phyloP scores from a whole-genome alignment of 345 rosid species.

The Erodium maritimum region DNA sequence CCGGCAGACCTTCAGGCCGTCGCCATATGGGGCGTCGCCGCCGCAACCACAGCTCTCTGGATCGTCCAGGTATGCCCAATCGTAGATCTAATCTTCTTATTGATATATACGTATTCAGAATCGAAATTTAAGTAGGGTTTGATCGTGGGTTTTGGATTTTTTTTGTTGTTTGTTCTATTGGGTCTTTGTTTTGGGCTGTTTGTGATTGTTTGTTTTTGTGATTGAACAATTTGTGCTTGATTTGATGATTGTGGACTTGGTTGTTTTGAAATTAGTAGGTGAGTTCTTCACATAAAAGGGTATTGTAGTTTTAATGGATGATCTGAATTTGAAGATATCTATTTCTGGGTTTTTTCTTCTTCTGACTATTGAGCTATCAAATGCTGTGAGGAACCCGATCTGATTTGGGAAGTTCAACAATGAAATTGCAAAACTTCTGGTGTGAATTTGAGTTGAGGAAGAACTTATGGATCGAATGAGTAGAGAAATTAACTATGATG shows the following conservation, averaged over 20 bases:
- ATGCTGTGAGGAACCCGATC: background rate
- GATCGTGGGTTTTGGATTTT: too few relatives aligned
- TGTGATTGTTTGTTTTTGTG: too few relatives aligned
- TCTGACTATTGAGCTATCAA: background rate
- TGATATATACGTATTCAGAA: too few relatives aligned
- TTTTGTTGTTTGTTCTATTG: background rate
- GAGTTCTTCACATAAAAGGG: too few relatives aligned
- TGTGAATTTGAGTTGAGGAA: background rate
- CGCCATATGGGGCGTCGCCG: constrained; percentile 80
- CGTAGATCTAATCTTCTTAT: too few relatives aligned
- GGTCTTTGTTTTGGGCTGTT: background rate
- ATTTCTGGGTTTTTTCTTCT: background rate
- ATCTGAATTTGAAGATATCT: background rate
- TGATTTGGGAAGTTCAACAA: background rate
- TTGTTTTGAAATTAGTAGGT: too few relatives aligned
- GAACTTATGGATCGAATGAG: too few relatives aligned
- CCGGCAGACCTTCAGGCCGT: constrained; percentile 56
- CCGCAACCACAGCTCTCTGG: constrained; percentile 55
- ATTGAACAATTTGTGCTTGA: too few relatives aligned
- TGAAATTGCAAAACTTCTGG: background rate
- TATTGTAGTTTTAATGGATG: background rate
- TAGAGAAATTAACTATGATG: too few relatives aligned
- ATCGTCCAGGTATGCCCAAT: constrained; percentile 47
- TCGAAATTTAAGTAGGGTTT: too few relatives aligned
- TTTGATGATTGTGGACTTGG: too few relatives aligned